Conservation (phyloP, 2,329 filamentous ascomycete species). For the Hypoxylon sp. region DNA sequence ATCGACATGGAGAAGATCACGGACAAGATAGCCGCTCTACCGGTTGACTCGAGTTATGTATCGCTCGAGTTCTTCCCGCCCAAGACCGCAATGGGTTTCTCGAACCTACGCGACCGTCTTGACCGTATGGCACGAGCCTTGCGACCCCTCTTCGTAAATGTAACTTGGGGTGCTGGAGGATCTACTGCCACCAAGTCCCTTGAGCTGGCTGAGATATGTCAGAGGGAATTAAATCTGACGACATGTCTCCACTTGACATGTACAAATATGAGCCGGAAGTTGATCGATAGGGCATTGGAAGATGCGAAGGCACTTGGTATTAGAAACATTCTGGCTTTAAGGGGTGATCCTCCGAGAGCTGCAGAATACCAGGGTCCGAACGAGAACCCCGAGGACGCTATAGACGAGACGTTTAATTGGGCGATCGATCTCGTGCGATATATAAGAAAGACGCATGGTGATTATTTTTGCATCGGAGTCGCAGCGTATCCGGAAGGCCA, state of each 20-base stretch:
- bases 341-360: constrained; percentile 90
- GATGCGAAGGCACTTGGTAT: constrained; percentile 93
- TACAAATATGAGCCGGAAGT: constrained; percentile 92
- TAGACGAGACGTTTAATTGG: constrained; percentile 86
- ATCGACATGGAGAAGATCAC: constrained; percentile 85
- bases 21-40: constrained; percentile 93
- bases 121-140: constrained; percentile 95
- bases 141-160: constrained; percentile 93
- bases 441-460: constrained; percentile 86
- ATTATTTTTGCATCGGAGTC: constrained; percentile 97
- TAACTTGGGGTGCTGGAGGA: constrained; percentile 97
- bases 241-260: constrained; percentile 97
- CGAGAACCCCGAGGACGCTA: constrained; percentile 69
- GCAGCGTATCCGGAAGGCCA: constrained; percentile 97
- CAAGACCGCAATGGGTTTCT: constrained; percentile 95
- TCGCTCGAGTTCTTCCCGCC: constrained; percentile 99
- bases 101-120: constrained; percentile 92
- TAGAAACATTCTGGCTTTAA: constrained; percentile 90
- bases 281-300: constrained; percentile 91
- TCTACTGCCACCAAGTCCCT: constrained; percentile 92
- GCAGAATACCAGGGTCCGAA: constrained; percentile 85
- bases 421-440: constrained; percentile 91
- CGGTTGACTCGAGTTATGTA: constrained; percentile 86
- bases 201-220: constrained; percentile 94
- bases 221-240: constrained; percentile 90